Percentiles rank a stretch among this genome's conserved stretches.
These are phyloP conservation scores for Trichoderma cornu-damae DNA, from an alignment of 2,329 filamentous ascomycete species.

Conservation along the genomic window DNA sequence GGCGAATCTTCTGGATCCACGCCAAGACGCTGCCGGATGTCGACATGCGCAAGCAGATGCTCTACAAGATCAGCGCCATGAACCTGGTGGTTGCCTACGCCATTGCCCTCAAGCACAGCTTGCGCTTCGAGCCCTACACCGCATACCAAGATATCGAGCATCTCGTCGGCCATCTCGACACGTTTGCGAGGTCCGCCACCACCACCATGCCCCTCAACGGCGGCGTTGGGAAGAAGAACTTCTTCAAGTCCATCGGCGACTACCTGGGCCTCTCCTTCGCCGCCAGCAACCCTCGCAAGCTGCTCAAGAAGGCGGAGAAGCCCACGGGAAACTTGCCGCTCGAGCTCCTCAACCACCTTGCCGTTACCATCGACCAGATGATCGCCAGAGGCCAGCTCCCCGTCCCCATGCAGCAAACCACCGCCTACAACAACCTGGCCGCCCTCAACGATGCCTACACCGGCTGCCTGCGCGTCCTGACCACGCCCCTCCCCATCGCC, in stretches of 20 bases:
- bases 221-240: conserved; percentile 39
- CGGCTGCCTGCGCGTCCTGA: conserved; percentile 71
- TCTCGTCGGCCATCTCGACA: conserved; percentile 67
- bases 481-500: conserved; percentile 75
- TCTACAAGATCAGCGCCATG: conserved; percentile 68
- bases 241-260: conserved; percentile 62
- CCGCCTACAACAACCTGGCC: conserved; percentile 56
- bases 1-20: conserved; percentile 80
- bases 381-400: conserved; percentile 51
- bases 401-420: conserved; percentile 54
- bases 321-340: conserved; percentile 79
- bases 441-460: conserved; percentile 67
- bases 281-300: conserved; percentile 70
- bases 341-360: conserved; percentile 71
- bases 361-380: conserved; percentile 59
- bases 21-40: conserved; percentile 49
- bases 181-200: conserved; percentile 59
- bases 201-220: conserved; percentile 34
- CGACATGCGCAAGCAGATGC: conserved; percentile 58
- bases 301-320: conserved; percentile 65
- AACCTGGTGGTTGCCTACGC: conserved; percentile 75
- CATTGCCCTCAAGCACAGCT: conserved; percentile 72
- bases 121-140: conserved; percentile 77
- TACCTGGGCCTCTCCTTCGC: conserved; percentile 74
- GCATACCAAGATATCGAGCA: conserved; percentile 69